Percentiles rank a stretch among this genome's conserved stretches.
phyloP scores from a whole-genome alignment of 2,329 filamentous ascomycete genomes.

The Colletotrichum euphorbiae region DNA sequence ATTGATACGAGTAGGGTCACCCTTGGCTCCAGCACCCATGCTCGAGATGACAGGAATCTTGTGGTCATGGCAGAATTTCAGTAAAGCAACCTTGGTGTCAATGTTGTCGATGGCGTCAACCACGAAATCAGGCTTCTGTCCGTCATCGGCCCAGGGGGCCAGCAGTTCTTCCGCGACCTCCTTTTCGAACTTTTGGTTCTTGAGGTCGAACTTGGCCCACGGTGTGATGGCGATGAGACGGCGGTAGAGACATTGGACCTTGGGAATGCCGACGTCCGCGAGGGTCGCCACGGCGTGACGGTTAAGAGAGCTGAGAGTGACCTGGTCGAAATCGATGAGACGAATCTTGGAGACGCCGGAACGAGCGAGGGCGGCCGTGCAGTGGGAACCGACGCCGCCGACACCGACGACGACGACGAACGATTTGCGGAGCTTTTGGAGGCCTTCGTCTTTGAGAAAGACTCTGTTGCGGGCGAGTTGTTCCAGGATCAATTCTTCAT shows the following conservation, averaged over 20 bases:
- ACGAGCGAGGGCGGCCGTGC: constrained; percentile 83
- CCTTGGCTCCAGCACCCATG: constrained; percentile 98
- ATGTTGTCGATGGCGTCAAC: constrained; percentile 99
- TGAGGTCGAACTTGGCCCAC: constrained; percentile 90
- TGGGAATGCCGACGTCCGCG: constrained; percentile 91
- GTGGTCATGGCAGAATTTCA: constrained; percentile 87
- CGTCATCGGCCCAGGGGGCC: constrained; percentile 70
- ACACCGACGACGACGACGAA: constrained; percentile 93
- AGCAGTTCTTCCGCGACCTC: constrained; percentile 75
- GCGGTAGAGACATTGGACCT: constrained; percentile 85
- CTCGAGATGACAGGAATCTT: constrained; percentile 87
- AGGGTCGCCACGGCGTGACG: constrained; percentile 95
- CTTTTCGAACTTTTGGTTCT: constrained; percentile 84
- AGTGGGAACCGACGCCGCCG: constrained; percentile 95
- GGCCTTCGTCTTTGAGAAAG: constrained; percentile 86
- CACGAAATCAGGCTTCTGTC: constrained; percentile 82
- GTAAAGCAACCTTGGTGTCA: constrained; percentile 90
- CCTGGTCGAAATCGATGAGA: constrained; percentile 97
- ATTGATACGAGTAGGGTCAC: constrained; percentile 82
- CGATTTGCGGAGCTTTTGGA: constrained; percentile 81
- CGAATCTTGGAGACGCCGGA: constrained; percentile 91
- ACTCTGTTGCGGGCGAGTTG: constrained; percentile 93
- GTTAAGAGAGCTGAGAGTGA: constrained; percentile 93
- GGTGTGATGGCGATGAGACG: constrained; percentile 88
- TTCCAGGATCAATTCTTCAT: constrained; percentile 88